Evolutionary conservation across 2,329 filamentous ascomycete genomes (phyloP).

Genomic region (Neocatenulostroma microsporum): DNA sequence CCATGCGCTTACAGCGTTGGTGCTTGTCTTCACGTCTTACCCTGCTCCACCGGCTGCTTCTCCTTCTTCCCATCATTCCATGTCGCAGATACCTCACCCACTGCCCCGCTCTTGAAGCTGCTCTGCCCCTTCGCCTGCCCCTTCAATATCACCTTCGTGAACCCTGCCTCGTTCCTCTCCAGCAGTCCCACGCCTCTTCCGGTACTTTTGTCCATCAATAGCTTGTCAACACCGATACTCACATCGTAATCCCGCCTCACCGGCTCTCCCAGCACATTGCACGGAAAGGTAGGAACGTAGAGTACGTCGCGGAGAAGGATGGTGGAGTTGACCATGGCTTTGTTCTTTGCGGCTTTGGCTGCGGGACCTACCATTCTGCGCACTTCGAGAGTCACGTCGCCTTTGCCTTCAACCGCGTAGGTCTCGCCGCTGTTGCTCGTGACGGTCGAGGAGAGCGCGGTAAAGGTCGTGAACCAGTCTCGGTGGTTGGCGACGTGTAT

Average conservation of each 20-base stretch:
- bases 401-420: conserved; percentile 4
- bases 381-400: conserved; percentile 7
- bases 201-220: conserved; percentile 10
- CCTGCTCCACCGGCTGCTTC: conserved; percentile 5
- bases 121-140: conserved; percentile 7
- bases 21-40: conserved; percentile 3
- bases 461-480: conserved; percentile 15
- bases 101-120: conserved; percentile 1
- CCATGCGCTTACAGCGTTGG: no score
- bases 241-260: conserved; percentile 12
- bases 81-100: conserved; percentile 4
- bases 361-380: conserved; percentile 2
- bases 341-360: conserved; percentile 4
- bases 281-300: conserved; percentile 8
- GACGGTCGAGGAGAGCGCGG: conserved; percentile 2
- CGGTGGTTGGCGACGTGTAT: conserved; percentile 16
- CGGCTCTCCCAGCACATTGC: conserved; percentile 12
- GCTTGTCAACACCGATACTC: conserved; percentile 12
- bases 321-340: conserved; percentile 4
- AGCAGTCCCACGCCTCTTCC: conserved; percentile 11
- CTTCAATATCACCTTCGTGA: conserved; percentile 7
- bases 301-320: conserved; percentile 12
- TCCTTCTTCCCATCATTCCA: conserved; percentile 12
- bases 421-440: background rate
- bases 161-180: conserved; percentile 10